A percentile compares a stretch with the other conserved stretches of the same genome.
Conservation (phyloP, 1,139 yeast species). For the Blastobotrys arbuscula region DNA sequence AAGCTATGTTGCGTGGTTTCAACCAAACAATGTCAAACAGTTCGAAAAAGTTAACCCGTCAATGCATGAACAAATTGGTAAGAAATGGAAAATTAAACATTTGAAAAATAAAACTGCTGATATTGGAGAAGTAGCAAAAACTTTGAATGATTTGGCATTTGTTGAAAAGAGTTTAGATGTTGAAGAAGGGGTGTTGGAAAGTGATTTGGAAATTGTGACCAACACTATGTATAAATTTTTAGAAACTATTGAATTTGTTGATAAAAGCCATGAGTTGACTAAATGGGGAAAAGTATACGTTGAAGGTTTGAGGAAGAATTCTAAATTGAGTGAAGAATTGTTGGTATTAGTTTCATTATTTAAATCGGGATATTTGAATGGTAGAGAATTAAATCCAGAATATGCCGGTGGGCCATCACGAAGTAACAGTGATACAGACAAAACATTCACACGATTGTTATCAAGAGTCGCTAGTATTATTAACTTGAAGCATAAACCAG, state of each 20-base stretch:
- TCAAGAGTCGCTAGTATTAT: constrained; percentile 56
- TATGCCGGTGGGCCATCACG: constrained; percentile 6
- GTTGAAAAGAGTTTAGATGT: background rate
- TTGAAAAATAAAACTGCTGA: constrained; percentile 7
- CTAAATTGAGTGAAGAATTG: constrained; percentile 28
- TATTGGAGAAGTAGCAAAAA: background rate
- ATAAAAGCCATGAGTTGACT: constrained; percentile 40
- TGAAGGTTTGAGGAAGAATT: constrained; percentile 27
- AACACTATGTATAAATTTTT: constrained; percentile 58
- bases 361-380: constrained; percentile 24
- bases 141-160: constrained; percentile 9
- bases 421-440: constrained; percentile 20
- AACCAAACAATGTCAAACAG: constrained; percentile 32
- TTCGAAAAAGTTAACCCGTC: constrained; percentile 23
- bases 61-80: constrained; percentile 19
- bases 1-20: constrained; percentile 44
- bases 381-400: constrained; percentile 15
- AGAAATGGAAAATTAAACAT: constrained; percentile 20
- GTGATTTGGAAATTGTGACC: constrained; percentile 8
- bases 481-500: constrained; percentile 49
- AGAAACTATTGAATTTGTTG: constrained; percentile 51
- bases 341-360: constrained; percentile 29
- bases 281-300: constrained; percentile 54
- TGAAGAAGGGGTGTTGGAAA: background rate
- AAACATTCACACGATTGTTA: constrained; percentile 43